Percentiles rank a stretch among this genome's conserved stretches.
These are phyloP conservation scores for Olyra latifolia DNA, from an alignment of 176 grass and related monocot species.

Conservation along the genomic window DNA sequence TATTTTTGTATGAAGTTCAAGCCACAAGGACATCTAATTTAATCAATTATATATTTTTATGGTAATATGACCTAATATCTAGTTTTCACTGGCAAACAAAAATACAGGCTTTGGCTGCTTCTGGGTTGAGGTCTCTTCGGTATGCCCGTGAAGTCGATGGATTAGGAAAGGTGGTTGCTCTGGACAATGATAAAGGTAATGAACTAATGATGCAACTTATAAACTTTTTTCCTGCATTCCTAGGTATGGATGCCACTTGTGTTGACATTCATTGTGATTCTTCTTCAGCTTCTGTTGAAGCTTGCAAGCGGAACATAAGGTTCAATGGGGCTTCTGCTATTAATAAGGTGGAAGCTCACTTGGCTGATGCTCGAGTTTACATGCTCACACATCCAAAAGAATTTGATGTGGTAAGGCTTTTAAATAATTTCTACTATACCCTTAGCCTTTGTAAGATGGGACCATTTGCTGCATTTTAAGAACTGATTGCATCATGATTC, in stretches of 20 bases:
- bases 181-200: slow-evolving; percentile 93
- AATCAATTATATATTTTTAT: slow-evolving; percentile 5
- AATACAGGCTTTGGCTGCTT: slow-evolving; percentile 88
- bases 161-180: slow-evolving; percentile 78
- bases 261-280: slow-evolving; percentile 25
- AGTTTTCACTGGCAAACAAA: slow-evolving; percentile 29
- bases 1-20: background rate
- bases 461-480: background rate
- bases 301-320: slow-evolving; percentile 88
- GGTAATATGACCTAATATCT: slow-evolving; percentile 14
- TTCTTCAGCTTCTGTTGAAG: slow-evolving; percentile 83
- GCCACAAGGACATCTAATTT: background rate
- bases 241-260: background rate
- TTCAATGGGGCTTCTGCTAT: slow-evolving; percentile 72
- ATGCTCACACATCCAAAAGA: slow-evolving; percentile 99
- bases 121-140: slow-evolving; percentile 81
- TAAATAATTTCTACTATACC: slow-evolving; percentile 22
- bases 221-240: slow-evolving; percentile 10
- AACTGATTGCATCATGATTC: background rate
- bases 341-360: slow-evolving; percentile 89
- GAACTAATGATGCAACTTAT: too few relatives aligned
- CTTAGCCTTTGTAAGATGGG: background rate
- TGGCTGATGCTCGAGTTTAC: slow-evolving; percentile 91
- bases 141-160: slow-evolving; percentile 83
- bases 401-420: slow-evolving; percentile 82